These are phyloP conservation scores for Magnusiomyces suaveolens DNA, from an alignment of 1,139 yeast genomes.

Conservation along the genomic window DNA sequence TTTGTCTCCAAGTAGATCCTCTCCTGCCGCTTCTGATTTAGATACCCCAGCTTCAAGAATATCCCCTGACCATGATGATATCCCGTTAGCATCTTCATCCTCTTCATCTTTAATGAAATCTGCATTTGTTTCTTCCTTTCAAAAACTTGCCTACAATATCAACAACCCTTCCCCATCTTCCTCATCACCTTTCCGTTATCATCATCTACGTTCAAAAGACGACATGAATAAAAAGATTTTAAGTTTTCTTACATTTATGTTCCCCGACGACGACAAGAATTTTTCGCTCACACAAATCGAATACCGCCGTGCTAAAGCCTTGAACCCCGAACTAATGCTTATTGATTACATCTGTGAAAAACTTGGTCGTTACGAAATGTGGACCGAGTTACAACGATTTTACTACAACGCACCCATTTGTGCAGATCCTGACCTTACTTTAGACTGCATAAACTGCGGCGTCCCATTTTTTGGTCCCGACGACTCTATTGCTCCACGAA, in stretches of 20 bases:
- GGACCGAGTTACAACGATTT: slow-evolving; percentile 12
- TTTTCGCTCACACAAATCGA: slow-evolving; percentile 10
- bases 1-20: not conserved
- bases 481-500: slow-evolving; percentile 13
- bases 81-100: too few relatives aligned
- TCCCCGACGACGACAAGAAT: slow-evolving; percentile 12
- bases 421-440: slow-evolving; percentile 14
- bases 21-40: not conserved
- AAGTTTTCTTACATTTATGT: slow-evolving; percentile 8
- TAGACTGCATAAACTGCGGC: slow-evolving; percentile 23
- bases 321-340: slow-evolving; percentile 7
- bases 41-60: slow-evolving; percentile 1
- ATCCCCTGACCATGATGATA: too few relatives aligned
- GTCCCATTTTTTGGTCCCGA: slow-evolving; percentile 21
- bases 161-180: not conserved
- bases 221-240: not conserved
- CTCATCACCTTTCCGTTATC: not conserved
- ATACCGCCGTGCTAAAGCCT: slow-evolving; percentile 2
- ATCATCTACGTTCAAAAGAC: not conserved
- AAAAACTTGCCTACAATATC: too few relatives aligned
- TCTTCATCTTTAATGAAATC: too few relatives aligned
- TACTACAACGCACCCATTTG: slow-evolving; percentile 20
- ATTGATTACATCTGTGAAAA: slow-evolving; percentile 12
- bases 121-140: too few relatives aligned
- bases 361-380: slow-evolving; percentile 8